A percentile compares a stretch with the other conserved stretches of the same genome.
Evolutionary conservation across 148 eudicot genomes (phyloP).

Genomic region (Rhododendron ferrugineum): DNA sequence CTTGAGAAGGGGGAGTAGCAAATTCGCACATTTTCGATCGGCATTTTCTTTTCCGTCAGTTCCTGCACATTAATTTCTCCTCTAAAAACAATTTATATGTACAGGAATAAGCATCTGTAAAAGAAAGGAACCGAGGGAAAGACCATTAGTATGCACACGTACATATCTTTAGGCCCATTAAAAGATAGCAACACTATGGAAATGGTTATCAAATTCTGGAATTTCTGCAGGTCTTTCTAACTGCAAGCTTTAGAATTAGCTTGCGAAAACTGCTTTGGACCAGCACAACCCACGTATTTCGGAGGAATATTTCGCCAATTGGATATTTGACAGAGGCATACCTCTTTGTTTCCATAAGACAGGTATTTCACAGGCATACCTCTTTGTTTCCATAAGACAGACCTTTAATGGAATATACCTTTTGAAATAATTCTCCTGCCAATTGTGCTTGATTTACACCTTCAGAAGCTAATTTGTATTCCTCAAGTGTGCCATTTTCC

Average conservation of each 20-base stretch:
- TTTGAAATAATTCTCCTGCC: constrained; percentile 67
- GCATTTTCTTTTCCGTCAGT: constrained; percentile 47
- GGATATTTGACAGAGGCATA: neutral
- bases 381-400: neutral
- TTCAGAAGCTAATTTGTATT: constrained; percentile 63
- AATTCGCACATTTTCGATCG: constrained; percentile 58
- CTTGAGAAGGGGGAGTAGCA: constrained; percentile 97
- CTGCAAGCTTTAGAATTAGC: neutral
- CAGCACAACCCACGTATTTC: neutral
- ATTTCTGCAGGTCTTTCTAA: neutral
- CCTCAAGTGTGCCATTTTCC: constrained; percentile 87
- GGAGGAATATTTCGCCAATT: neutral
- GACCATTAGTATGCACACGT: neutral
- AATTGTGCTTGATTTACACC: constrained; percentile 71
- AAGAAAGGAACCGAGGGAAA: neutral
- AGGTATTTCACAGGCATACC: neutral
- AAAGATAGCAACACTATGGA: neutral
- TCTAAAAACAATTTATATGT: neutral
- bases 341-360: neutral
- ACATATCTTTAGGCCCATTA: neutral
- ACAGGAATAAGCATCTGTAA: neutral
- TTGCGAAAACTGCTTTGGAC: neutral
- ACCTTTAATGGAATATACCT: constrained; percentile 33
- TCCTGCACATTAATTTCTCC: constrained; percentile 38
- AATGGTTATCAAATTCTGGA: neutral